A percentile compares a stretch with the other conserved stretches of the same genome.
Evolutionary conservation across 2,329 filamentous ascomycete genomes (phyloP).

Genomic region (Orbilia javanica): DNA sequence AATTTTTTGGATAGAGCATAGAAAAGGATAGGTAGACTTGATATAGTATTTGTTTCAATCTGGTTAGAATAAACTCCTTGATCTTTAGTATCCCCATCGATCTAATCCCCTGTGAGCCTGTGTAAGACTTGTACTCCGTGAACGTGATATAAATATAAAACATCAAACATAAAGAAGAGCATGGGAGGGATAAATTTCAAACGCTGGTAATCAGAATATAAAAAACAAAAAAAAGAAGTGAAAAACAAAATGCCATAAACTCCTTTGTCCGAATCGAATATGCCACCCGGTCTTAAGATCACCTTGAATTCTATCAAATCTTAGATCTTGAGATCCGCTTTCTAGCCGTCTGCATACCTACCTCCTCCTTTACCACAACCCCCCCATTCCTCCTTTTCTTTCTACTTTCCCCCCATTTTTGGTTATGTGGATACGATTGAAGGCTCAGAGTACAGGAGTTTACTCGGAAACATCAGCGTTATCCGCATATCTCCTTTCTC

Average conservation of each 20-base stretch:
- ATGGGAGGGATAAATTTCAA: not conserved
- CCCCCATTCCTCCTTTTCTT: too few relatives aligned
- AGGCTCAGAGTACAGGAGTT: not conserved
- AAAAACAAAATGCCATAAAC: constrained; percentile 1
- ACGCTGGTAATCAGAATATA: not conserved
- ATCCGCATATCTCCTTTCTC: constrained; percentile 33
- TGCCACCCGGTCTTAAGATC: not conserved
- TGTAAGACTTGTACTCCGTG: constrained; percentile 1
- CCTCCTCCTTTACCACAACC: not conserved
- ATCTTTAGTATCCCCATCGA: constrained; percentile 9
- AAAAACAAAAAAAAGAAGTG: not conserved
- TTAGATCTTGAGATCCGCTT: not conserved
- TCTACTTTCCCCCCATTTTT: too few relatives aligned
- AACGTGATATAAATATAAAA: not conserved
- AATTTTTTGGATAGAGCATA: not conserved
- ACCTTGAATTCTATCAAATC: not conserved
- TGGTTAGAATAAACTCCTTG: not conserved
- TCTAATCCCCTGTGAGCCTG: not conserved
- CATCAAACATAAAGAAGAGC: not conserved
- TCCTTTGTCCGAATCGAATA: not conserved
- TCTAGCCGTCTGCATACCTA: constrained; percentile 1
- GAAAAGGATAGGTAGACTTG: not conserved
- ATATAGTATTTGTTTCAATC: not conserved
- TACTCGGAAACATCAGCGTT: constrained; percentile 51
- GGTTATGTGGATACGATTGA: too few relatives aligned